phyloP scores from a whole-genome alignment of 768 basidiomycete genomes.

The Pleurotus ostreatus region DNA sequence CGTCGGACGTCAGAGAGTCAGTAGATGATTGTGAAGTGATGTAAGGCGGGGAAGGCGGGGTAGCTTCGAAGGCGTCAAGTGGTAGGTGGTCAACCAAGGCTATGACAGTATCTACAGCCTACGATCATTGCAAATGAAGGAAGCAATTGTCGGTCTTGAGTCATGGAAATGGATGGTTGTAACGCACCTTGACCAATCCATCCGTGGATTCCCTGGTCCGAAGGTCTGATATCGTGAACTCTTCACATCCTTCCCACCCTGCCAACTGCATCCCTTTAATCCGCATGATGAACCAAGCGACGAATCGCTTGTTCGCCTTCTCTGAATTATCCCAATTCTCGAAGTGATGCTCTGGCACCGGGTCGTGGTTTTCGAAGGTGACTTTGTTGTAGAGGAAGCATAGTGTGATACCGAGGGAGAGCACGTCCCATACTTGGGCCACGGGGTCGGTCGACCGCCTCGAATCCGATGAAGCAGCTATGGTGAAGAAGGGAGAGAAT shows the following conservation, averaged over 20 bases:
- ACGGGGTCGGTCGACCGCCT: constrained; percentile 89
- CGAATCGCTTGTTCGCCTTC: constrained; percentile 72
- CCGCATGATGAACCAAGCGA: constrained; percentile 89
- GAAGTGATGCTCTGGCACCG: constrained; percentile 38
- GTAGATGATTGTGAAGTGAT: constrained; percentile 54
- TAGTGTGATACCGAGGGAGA: constrained; percentile 89
- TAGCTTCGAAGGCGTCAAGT: constrained; percentile 59
- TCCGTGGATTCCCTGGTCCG: constrained; percentile 90
- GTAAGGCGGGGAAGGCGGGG: constrained; percentile 54
- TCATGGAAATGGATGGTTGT: background rate
- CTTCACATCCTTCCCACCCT: constrained; percentile 72
- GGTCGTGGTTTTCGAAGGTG: constrained; percentile 64
- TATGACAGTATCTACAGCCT: constrained; percentile 91
- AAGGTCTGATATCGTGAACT: constrained; percentile 89
- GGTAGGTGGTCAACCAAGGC: constrained; percentile 79
- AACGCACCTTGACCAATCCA: constrained; percentile 86
- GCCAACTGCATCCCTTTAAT: constrained; percentile 61
- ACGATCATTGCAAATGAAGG: background rate
- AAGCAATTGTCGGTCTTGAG: too few species aligned
- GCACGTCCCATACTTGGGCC: constrained; percentile 90
- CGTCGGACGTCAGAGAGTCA: constrained; percentile 51
- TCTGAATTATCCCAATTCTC: constrained; percentile 74
- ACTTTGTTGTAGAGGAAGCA: constrained; percentile 84
- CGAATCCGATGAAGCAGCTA: constrained; percentile 52
- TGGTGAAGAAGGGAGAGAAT: constrained; percentile 66